Base-by-base conservation (phyloP, 805 yeast species). In the Yamadazyma sp. region DNA sequence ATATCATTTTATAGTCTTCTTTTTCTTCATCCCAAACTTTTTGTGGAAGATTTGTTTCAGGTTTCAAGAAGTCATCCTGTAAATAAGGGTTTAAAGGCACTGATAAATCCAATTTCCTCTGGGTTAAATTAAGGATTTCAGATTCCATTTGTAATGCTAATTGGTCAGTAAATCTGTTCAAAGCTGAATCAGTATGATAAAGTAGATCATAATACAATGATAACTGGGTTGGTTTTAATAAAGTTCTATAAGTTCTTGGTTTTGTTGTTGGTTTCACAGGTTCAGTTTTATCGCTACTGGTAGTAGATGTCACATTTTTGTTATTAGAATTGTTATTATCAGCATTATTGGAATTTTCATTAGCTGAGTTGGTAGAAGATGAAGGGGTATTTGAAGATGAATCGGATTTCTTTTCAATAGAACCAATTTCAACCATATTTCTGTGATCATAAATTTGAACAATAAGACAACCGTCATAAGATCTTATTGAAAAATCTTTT, bases 391-490 rank as follows among this genome's bases (percentile, higher is more conserved):
- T 22, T 11, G 23, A 22, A 11, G 10, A 9, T n/a, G 27, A 7
- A 14, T 27, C 12, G 6, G 18, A 8, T 7, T 7, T 9, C 19
- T 8, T 15, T 15, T 9, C 18, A 15, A 7, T 27, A 6, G 17
- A n/a, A 3, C 29, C 35, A 15, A 24, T 33, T 18, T 43, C 38
- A 5, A 56, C 53, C 60, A 64, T 65, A 39, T 74, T 70, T 16
- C 97, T 67, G 56, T 89, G 96, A 58, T 91, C 98, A 45, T 75
- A 77, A n/a, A 91, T 82, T 53, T 86, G 86, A 31, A 91, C 58
- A 11, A 91, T 85, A 25, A 91, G 65, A 56, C 95, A 86, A 0
- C 97, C 97, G 53, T 93, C 97, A 55, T 86, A 91, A 35, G 87
- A 75, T 40, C 78, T 76, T 22, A 89, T 76, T 13, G 89, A 83